Evolutionary conservation across 1,139 yeast species (phyloP).

Genomic region (Lizanozyma gosingica): DNA sequence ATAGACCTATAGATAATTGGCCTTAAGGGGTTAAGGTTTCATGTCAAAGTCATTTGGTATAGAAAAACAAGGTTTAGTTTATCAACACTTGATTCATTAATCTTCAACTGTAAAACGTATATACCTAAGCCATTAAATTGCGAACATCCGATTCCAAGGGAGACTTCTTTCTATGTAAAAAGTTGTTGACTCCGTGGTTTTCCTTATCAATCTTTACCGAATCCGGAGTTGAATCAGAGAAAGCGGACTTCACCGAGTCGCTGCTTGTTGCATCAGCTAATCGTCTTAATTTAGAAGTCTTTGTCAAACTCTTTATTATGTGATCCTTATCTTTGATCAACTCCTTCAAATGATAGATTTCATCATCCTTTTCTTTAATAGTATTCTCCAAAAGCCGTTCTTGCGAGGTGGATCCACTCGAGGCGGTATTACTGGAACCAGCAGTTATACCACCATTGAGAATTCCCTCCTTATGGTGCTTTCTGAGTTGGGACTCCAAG

Average conservation of each 20-base stretch:
- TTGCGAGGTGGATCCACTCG: slow-evolving; percentile 6
- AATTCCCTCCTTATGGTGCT: slow-evolving; percentile 6
- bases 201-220: neutral
- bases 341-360: slow-evolving; percentile 56
- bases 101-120: too few species aligned
- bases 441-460: neutral
- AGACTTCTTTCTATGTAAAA: neutral
- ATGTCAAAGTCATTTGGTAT: too few species aligned
- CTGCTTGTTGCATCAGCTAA: slow-evolving; percentile 25
- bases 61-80: too few species aligned
- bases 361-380: slow-evolving; percentile 59
- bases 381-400: slow-evolving; percentile 11
- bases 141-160: neutral
- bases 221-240: too few species aligned
- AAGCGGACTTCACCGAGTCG: neutral
- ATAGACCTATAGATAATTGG: neutral
- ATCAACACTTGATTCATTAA: too few species aligned
- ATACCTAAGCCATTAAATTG: neutral
- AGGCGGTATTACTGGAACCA: slow-evolving; percentile 3
- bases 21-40: too few species aligned
- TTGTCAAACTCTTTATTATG: slow-evolving; percentile 64
- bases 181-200: too few species aligned
- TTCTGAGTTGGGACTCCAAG: slow-evolving; percentile 49
- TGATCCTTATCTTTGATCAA: slow-evolving; percentile 62
- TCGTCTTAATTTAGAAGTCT: slow-evolving; percentile 45